A percentile compares a stretch with the other conserved stretches of the same genome.
Evolutionary conservation across 768 basidiomycete genomes (phyloP).

Genomic region (Collybia mongolica): DNA sequence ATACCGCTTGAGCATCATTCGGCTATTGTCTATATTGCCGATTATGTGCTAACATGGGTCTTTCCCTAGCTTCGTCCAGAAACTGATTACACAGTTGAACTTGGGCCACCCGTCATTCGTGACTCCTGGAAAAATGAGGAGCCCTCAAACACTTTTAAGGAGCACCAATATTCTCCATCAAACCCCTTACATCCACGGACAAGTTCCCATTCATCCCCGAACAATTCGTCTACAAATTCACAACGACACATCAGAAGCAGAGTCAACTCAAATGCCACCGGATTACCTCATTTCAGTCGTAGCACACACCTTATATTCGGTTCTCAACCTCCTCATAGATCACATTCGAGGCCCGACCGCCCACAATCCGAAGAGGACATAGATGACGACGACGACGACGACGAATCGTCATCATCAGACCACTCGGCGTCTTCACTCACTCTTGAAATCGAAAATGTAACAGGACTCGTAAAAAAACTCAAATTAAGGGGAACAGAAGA

Average conservation of each 20-base stretch:
- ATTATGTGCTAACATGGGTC: neutral
- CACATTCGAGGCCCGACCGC: slow-evolving; percentile 4
- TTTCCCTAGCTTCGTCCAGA: slow-evolving; percentile 56
- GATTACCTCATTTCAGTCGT: slow-evolving; percentile 10
- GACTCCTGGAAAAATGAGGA: slow-evolving; percentile 57
- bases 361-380: slow-evolving; percentile 11
- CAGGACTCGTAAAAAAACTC: slow-evolving; percentile 32
- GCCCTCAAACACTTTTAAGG: neutral
- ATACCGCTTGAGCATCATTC: neutral
- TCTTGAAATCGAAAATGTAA: slow-evolving; percentile 31
- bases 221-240: neutral
- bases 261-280: neutral
- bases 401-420: slow-evolving; percentile 21
- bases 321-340: slow-evolving; percentile 16
- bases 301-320: slow-evolving; percentile 30
- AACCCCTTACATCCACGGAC: neutral
- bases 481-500: slow-evolving; percentile 34
- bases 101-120: slow-evolving; percentile 61
- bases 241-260: neutral
- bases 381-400: slow-evolving; percentile 9
- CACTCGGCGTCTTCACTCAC: slow-evolving; percentile 28
- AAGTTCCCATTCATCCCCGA: neutral
- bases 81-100: slow-evolving; percentile 56
- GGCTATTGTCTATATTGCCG: neutral
- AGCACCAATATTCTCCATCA: slow-evolving; percentile 2